Percentiles rank a stretch among this genome's conserved stretches.
Evolutionary conservation across 2,329 filamentous ascomycete species (phyloP).

Genomic region (Fusarium luffae): DNA sequence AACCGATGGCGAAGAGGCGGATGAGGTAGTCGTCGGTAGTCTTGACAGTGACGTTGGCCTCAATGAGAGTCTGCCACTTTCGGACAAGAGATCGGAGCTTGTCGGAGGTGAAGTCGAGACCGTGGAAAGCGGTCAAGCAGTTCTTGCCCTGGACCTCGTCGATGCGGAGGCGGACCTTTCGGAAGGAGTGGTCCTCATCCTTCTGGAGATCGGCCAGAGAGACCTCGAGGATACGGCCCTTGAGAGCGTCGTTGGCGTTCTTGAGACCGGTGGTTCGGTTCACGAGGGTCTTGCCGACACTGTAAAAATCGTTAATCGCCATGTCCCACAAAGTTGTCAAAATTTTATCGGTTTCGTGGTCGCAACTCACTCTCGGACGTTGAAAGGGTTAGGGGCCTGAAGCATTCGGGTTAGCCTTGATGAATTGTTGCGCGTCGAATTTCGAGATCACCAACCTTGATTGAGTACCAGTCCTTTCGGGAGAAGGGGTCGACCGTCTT

Average conservation of each 20-base stretch:
- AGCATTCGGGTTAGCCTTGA: constrained; percentile 33
- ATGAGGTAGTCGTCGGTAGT: constrained; percentile 99
- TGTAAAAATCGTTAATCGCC: constrained; percentile 56
- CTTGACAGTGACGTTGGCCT: constrained; percentile 99
- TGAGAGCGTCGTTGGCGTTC: constrained; percentile 99
- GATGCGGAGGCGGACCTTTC: constrained; percentile 98
- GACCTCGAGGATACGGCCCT: constrained; percentile 98
- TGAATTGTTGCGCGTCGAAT: neutral
- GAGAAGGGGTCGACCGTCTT: constrained; percentile 97
- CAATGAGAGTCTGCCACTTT: constrained; percentile 99
- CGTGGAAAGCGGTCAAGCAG: constrained; percentile 99
- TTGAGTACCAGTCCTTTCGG: constrained; percentile 98
- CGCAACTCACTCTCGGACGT: constrained; percentile 88
- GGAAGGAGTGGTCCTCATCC: constrained; percentile 99
- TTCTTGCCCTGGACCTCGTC: constrained; percentile 99
- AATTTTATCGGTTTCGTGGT: constrained; percentile 35
- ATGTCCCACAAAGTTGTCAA: constrained; percentile 24
- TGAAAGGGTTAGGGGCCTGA: constrained; percentile 93
- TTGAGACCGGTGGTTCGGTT: constrained; percentile 99
- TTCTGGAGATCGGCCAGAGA: constrained; percentile 99
- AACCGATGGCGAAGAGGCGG: constrained; percentile 98
- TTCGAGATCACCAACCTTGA: constrained; percentile 73
- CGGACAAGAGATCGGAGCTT: constrained; percentile 99
- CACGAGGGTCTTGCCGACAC: constrained; percentile 99
- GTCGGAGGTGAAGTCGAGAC: constrained; percentile 99